Conservation (phyloP, 176 grass and related monocot species). For the Aegilops bicornis region DNA sequence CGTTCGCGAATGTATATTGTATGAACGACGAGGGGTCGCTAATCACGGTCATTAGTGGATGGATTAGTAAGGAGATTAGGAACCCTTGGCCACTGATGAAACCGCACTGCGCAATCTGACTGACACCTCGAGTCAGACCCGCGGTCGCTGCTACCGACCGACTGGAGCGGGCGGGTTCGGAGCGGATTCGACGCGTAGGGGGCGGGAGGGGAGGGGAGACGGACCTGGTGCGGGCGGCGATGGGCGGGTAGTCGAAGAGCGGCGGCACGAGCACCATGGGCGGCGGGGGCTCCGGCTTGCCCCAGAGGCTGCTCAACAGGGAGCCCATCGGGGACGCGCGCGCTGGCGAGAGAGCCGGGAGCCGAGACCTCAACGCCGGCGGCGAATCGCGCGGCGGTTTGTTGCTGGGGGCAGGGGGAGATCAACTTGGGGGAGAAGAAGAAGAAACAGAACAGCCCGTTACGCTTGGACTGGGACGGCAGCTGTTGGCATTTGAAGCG, state of each 20-base stretch:
- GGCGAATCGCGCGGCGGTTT: not conserved
- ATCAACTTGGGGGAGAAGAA: constrained; percentile 16
- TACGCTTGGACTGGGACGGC: not conserved
- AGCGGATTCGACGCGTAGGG: not conserved
- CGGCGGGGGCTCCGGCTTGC: constrained; percentile 63
- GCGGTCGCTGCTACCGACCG: no score
- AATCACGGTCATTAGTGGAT: not conserved
- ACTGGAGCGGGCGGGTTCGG: not conserved
- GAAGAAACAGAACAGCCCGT: not conserved
- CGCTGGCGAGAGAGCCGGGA: not conserved
- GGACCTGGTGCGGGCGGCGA: constrained; percentile 88
- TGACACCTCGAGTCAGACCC: not conserved
- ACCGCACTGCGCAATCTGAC: not conserved
- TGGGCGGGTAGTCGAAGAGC: constrained; percentile 93
- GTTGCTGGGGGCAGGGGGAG: not conserved
- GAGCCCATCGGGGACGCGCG: constrained; percentile 24
- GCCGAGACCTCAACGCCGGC: not conserved
- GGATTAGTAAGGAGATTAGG: not conserved
- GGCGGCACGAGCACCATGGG: constrained; percentile 96
- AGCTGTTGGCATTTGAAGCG: not conserved
- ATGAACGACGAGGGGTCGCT: not conserved
- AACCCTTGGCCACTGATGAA: not conserved
- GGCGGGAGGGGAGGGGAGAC: not conserved
- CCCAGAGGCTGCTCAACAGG: constrained; percentile 36
- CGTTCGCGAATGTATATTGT: no score